Evolutionary conservation across 2,329 filamentous ascomycete species (phyloP).

Genomic region (Monilinia fructicola): DNA sequence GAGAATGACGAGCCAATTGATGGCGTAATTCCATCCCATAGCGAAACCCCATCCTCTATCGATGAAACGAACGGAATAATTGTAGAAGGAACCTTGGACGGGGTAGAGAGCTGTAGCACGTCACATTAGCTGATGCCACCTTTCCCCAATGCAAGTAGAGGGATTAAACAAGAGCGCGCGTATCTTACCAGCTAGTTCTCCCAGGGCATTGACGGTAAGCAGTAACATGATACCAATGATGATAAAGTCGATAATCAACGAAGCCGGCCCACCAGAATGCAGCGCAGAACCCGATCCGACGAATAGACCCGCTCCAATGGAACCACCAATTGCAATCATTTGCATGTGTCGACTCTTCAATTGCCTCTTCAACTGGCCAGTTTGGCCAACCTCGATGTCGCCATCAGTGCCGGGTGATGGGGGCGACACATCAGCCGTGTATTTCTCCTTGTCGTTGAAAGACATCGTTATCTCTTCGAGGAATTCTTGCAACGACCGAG

Average conservation of each 20-base stretch:
- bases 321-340: slow-evolving; percentile 53
- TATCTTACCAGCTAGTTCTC: slow-evolving; percentile 78
- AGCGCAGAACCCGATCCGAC: slow-evolving; percentile 49
- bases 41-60: slow-evolving; percentile 94
- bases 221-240: slow-evolving; percentile 74
- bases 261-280: slow-evolving; percentile 61
- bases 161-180: neutral
- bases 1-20: slow-evolving; percentile 83
- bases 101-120: slow-evolving; percentile 62
- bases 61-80: slow-evolving; percentile 90
- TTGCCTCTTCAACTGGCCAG: slow-evolving; percentile 41
- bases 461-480: neutral
- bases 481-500: slow-evolving; percentile 3
- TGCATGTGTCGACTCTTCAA: slow-evolving; percentile 52
- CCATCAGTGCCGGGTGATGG: slow-evolving; percentile 9
- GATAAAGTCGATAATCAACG: slow-evolving; percentile 71
- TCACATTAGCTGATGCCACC: slow-evolving; percentile 8
- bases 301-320: slow-evolving; percentile 52
- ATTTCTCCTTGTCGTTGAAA: slow-evolving; percentile 29
- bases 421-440: slow-evolving; percentile 19
- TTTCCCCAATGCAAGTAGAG: neutral
- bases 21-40: slow-evolving; percentile 90
- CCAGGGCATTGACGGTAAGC: slow-evolving; percentile 70
- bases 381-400: slow-evolving; percentile 33
- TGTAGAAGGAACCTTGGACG: slow-evolving; percentile 86